phyloP scores from a whole-genome alignment of 1,284 basidiomycete genomes.

The Rhodotorula glutinis region DNA sequence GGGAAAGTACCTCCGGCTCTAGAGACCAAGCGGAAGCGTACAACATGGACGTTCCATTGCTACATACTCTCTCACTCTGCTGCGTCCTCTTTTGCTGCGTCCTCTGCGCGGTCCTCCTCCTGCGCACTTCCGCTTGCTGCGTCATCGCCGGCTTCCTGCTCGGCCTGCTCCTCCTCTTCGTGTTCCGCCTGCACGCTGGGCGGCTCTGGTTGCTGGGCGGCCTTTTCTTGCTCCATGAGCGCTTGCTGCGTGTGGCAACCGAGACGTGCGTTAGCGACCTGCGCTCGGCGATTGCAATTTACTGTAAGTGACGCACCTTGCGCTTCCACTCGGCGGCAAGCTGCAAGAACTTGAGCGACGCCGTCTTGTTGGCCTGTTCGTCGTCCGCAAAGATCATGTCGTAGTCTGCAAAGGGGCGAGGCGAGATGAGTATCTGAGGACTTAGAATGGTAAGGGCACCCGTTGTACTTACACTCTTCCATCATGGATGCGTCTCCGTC shows the following conservation, averaged over 20 bases:
- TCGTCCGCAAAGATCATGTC: constrained; percentile 93
- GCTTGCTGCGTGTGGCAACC: constrained; percentile 1
- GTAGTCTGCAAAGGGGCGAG: constrained; percentile 63
- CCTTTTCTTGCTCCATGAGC: constrained; percentile 10
- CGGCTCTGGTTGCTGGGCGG: background rate
- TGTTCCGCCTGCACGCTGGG: constrained; percentile 3
- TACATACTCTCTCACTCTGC: background rate
- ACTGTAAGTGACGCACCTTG: constrained; percentile 11
- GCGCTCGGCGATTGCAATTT: background rate
- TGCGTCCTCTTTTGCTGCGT: background rate
- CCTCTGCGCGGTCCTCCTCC: background rate
- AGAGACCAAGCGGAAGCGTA: too few species aligned
- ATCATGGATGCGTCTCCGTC: constrained; percentile 77
- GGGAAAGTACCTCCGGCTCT: too few species aligned
- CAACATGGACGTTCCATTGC: too few species aligned
- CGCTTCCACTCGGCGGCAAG: constrained; percentile 81
- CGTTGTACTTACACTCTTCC: constrained; percentile 68
- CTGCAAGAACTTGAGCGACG: constrained; percentile 82
- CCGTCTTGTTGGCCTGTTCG: constrained; percentile 75
- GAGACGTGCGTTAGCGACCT: background rate
- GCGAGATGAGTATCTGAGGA: background rate
- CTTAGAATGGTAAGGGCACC: background rate
- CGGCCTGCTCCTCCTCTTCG: constrained; percentile 9
- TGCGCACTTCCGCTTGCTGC: background rate
- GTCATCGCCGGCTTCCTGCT: background rate